Conservation (phyloP, 306 rosid species). For the Prunus fruticosa region DNA sequence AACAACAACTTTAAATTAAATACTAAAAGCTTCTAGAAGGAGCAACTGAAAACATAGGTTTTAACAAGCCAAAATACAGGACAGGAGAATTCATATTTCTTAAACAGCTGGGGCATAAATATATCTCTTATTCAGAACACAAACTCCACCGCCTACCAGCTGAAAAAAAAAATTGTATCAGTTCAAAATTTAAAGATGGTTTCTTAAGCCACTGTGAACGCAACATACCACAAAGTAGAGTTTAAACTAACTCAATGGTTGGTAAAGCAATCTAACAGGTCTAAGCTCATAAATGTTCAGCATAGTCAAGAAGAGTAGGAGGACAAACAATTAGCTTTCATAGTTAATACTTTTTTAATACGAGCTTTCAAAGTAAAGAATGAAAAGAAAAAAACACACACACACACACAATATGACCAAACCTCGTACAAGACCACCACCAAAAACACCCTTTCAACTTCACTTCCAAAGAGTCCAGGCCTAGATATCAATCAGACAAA, state of each 20-base stretch:
- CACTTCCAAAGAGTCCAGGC: too few species aligned
- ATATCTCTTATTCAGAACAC: not conserved
- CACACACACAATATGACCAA: too few species aligned
- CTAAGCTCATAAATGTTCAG: not conserved
- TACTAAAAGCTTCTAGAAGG: slow-evolving; percentile 1
- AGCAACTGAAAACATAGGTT: not conserved
- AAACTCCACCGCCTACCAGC: not conserved
- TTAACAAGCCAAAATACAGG: not conserved
- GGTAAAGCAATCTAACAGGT: not conserved
- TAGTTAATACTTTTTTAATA: not conserved
- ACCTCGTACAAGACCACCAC: too few species aligned
- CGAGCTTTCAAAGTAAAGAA: too few species aligned
- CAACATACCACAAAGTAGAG: not conserved
- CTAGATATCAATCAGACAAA: too few species aligned
- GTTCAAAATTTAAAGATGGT: not conserved
- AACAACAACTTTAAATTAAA: slow-evolving; percentile 6
- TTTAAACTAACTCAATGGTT: too few species aligned
- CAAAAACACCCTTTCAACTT: too few species aligned
- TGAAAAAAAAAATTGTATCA: not conserved
- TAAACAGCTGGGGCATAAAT: not conserved
- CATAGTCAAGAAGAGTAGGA: slow-evolving; percentile 4
- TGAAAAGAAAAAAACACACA: too few species aligned
- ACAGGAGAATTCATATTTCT: not conserved
- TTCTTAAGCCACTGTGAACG: not conserved
- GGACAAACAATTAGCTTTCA: slow-evolving; percentile 1